These are phyloP conservation scores for Pistacia atlantica DNA, from an alignment of 345 rosid genomes.

Conservation along the genomic window DNA sequence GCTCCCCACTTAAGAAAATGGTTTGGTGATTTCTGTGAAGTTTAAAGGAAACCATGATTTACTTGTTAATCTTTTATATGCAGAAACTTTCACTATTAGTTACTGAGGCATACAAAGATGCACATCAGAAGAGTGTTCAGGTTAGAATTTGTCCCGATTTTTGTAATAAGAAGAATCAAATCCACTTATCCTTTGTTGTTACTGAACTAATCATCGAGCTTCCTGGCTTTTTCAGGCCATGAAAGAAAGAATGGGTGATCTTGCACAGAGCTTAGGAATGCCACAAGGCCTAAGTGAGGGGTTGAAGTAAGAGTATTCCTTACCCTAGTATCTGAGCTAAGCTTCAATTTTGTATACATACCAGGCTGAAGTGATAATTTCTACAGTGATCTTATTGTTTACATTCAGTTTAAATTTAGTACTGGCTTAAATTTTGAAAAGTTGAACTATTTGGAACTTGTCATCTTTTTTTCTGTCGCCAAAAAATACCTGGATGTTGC, in stretches of 20 bases:
- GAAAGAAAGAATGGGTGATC: slow-evolving; percentile 91
- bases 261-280: slow-evolving; percentile 94
- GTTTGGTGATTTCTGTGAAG: slow-evolving; percentile 6
- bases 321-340: not conserved
- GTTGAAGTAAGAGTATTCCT: slow-evolving; percentile 44
- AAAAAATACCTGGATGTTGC: not conserved
- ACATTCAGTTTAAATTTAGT: not conserved
- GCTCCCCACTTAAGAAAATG: not conserved
- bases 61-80: slow-evolving; percentile 15
- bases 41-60: not conserved
- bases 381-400: not conserved
- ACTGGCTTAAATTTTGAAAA: not conserved
- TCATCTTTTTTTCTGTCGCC: not conserved
- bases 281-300: slow-evolving; percentile 79
- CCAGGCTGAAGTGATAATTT: slow-evolving; percentile 16
- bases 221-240: slow-evolving; percentile 56
- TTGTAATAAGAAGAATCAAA: not conserved
- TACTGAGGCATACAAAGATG: slow-evolving; percentile 90
- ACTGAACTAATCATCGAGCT: slow-evolving; percentile 6
- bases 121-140: slow-evolving; percentile 87
- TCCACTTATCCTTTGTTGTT: not conserved
- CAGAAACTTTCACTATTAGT: slow-evolving; percentile 81
- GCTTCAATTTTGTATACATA: slow-evolving; percentile 32
- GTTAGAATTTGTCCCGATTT: slow-evolving; percentile 32
- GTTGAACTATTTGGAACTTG: not conserved